phyloP scores from a whole-genome alignment of 1,284 basidiomycete species.

The Polyporus tsugae region DNA sequence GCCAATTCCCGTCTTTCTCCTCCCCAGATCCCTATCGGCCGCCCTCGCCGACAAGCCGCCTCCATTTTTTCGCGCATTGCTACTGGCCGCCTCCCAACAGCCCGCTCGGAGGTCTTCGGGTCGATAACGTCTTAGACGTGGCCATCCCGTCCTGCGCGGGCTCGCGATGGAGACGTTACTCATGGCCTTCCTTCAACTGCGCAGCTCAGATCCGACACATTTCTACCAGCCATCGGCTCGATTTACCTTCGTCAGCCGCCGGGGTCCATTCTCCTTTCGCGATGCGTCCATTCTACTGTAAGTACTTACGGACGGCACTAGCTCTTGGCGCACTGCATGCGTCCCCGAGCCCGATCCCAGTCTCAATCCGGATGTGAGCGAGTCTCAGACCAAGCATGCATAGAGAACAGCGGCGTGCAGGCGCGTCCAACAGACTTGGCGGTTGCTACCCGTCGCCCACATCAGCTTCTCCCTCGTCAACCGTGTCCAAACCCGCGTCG shows the following conservation, averaged over 20 bases:
- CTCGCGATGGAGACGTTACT: neutral
- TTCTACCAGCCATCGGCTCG: conserved; percentile 27
- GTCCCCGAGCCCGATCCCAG: neutral
- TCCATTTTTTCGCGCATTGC: conserved; percentile 8
- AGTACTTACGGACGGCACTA: neutral
- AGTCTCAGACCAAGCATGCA: conserved; percentile 19
- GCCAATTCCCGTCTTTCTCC: conserved; percentile 21
- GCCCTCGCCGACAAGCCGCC: conserved; percentile 26
- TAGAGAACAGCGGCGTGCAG: neutral
- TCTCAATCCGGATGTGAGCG: conserved; percentile 3
- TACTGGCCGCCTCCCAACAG: neutral
- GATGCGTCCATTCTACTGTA: neutral
- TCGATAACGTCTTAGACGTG: conserved; percentile 17
- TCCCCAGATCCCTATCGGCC: conserved; percentile 28
- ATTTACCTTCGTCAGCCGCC: conserved; percentile 7
- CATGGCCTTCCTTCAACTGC: neutral
- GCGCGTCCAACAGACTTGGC: conserved; percentile 23
- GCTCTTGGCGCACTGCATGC: neutral
- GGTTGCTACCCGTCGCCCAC: conserved; percentile 31
- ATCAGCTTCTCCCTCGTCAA: conserved; percentile 35
- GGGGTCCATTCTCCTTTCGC: neutral
- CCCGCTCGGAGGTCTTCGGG: conserved; percentile 27
- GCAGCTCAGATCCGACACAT: conserved; percentile 17
- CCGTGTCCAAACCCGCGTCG: conserved; percentile 25
- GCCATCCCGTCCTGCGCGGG: neutral